Percentiles rank a stretch among this genome's conserved stretches.
Evolutionary conservation across 2,329 filamentous ascomycete species (phyloP).

Genomic region (Tympanopsis confertula): DNA sequence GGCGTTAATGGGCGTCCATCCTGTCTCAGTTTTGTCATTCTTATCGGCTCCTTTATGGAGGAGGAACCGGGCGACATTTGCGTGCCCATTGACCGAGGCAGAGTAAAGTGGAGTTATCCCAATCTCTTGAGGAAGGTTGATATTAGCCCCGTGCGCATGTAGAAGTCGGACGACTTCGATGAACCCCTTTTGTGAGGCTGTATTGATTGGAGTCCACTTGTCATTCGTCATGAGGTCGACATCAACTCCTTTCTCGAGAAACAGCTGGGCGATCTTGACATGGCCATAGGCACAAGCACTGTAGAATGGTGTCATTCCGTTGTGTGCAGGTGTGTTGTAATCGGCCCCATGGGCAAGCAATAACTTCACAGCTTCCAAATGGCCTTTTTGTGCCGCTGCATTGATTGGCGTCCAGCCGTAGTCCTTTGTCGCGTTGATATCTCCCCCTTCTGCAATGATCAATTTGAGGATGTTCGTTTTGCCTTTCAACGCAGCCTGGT

Average conservation of each 20-base stretch:
- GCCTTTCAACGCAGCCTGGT: too few relatives aligned
- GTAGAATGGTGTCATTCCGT: slow-evolving; percentile 3
- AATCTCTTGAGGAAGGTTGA: not conserved
- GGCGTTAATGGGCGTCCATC: not conserved
- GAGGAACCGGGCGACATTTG: slow-evolving; percentile 8
- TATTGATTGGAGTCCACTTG: slow-evolving; percentile 3
- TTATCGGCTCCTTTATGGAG: slow-evolving; percentile 8
- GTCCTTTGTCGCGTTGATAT: slow-evolving; percentile 1
- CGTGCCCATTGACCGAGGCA: slow-evolving; percentile 5
- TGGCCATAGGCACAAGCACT: slow-evolving; percentile 2
- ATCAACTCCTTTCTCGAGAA: slow-evolving; percentile 3
- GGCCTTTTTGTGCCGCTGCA: slow-evolving; percentile 1
- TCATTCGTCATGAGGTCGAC: not conserved
- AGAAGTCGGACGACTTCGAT: slow-evolving; percentile 3
- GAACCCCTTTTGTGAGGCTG: slow-evolving; percentile 2
- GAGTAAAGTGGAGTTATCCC: slow-evolving; percentile 4
- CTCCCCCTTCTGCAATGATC: too few relatives aligned
- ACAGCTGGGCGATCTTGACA: slow-evolving; percentile 2
- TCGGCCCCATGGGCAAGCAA: slow-evolving; percentile 3
- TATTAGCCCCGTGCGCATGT: slow-evolving; percentile 3
- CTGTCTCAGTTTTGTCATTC: not conserved
- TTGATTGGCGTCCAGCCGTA: slow-evolving; percentile 3
- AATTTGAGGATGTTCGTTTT: too few relatives aligned
- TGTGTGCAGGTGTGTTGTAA: not conserved
- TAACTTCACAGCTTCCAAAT: slow-evolving; percentile 2